These are phyloP conservation scores for Zea mays DNA, from an alignment of 176 grass and related monocot species.

Conservation along the genomic window DNA sequence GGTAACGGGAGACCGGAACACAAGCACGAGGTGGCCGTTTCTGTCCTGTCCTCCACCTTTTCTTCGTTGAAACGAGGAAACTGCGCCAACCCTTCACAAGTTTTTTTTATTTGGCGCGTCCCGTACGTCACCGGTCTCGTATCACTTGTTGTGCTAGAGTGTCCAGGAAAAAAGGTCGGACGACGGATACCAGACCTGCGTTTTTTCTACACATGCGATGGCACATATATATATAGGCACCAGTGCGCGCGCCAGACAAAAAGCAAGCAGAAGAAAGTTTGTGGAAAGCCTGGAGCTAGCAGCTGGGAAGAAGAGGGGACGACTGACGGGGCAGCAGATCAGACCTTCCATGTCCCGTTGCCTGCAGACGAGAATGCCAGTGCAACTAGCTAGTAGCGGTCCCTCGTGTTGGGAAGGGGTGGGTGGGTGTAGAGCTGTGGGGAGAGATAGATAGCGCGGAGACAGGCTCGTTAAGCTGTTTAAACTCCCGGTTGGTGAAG, in stretches of 20 bases:
- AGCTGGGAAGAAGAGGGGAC: no score
- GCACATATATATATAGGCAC: no score
- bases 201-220: conserved; percentile 25
- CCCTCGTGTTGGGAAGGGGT: background rate
- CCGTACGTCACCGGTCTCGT: background rate
- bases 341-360: conserved; percentile 36
- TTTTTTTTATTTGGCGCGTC: background rate
- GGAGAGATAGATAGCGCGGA: background rate
- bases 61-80: conserved; percentile 4
- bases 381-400: background rate
- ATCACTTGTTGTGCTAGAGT: background rate
- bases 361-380: background rate
- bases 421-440: no score
- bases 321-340: background rate
- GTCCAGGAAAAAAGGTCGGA: background rate
- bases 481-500: conserved; percentile 32
- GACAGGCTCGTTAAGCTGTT: conserved; percentile 38
- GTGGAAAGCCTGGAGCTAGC: background rate
- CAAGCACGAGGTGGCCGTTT: background rate
- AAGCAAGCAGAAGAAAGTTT: conserved; percentile 24
- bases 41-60: background rate
- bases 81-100: background rate
- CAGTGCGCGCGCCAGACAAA: conserved; percentile 24
- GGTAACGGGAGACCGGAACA: background rate
- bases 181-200: background rate